Evolutionary conservation across 2,329 filamentous ascomycete genomes (phyloP).

Genomic region (Trichoderma atroviride): DNA sequence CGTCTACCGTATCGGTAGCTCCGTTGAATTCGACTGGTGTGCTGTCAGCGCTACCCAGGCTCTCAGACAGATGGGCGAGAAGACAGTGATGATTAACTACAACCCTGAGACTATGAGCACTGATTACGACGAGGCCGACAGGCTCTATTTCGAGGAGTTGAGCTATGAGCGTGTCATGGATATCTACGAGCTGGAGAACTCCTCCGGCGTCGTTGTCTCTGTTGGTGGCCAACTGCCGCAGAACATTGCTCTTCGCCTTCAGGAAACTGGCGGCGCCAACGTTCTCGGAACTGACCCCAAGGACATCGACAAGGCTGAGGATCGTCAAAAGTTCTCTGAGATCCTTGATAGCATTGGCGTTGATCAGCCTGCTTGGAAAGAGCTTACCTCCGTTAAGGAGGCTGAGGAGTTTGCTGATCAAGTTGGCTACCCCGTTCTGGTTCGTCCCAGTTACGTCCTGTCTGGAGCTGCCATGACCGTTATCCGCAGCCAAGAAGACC

Average conservation of each 20-base stretch:
- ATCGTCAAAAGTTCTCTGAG: constrained; percentile 96
- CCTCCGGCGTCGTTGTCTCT: constrained; percentile 87
- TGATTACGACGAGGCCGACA: constrained; percentile 87
- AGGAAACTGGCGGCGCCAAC: constrained; percentile 86
- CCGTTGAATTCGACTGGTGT: constrained; percentile 99
- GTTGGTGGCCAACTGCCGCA: constrained; percentile 96
- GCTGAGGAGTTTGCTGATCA: constrained; percentile 83
- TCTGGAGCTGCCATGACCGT: constrained; percentile 99
- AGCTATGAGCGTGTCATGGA: constrained; percentile 99
- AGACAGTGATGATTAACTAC: constrained; percentile 97
- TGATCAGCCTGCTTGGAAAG: constrained; percentile 97
- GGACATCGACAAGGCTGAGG: constrained; percentile 97
- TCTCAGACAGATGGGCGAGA: constrained; percentile 84
- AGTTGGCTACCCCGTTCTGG: constrained; percentile 92
- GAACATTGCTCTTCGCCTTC: constrained; percentile 92
- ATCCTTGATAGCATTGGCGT: constrained; percentile 96
- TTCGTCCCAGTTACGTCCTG: constrained; percentile 92
- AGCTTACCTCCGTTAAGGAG: constrained; percentile 84
- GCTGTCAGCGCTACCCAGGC: constrained; percentile 87
- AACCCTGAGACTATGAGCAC: constrained; percentile 82
- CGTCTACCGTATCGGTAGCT: constrained; percentile 96
- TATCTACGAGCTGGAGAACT: constrained; percentile 90
- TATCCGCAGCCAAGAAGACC: constrained; percentile 82
- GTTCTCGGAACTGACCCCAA: constrained; percentile 89
- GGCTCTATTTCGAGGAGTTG: constrained; percentile 94